Conservation (phyloP, 257 asterid genomes). For the Coffea eugenioides region DNA sequence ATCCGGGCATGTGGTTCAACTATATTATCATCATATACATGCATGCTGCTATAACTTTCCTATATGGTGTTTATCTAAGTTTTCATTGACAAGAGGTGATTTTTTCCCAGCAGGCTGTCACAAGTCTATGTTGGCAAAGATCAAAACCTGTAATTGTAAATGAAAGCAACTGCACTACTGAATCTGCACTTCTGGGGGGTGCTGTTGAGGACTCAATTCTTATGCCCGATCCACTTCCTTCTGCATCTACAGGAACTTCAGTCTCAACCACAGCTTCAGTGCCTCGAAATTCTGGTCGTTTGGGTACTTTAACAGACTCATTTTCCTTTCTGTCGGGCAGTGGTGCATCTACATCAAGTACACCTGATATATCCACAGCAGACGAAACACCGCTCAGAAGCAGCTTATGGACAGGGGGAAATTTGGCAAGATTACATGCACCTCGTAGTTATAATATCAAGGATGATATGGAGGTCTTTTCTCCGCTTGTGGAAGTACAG, state of each 20-base stretch:
- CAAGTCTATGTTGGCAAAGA: slow-evolving; percentile 95
- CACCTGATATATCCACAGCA: slow-evolving; percentile 39
- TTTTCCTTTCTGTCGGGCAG: slow-evolving; percentile 54
- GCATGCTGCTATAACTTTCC: neutral
- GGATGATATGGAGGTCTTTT: slow-evolving; percentile 98
- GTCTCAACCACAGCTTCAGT: slow-evolving; percentile 54
- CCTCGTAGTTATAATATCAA: slow-evolving; percentile 75
- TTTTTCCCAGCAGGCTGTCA: slow-evolving; percentile 67
- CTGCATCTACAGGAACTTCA: slow-evolving; percentile 62
- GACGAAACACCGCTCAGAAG: slow-evolving; percentile 77
- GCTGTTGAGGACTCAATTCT: slow-evolving; percentile 84
- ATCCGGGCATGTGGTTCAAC: neutral
- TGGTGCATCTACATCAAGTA: slow-evolving; percentile 41
- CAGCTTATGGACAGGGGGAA: slow-evolving; percentile 60
- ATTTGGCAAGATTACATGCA: slow-evolving; percentile 71
- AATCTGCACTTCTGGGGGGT: slow-evolving; percentile 77
- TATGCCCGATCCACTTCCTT: slow-evolving; percentile 98
- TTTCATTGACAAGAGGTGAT: slow-evolving; percentile 23
- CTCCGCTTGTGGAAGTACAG: slow-evolving; percentile 95
- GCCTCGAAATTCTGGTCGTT: slow-evolving; percentile 58
- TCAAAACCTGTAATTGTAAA: slow-evolving; percentile 64
- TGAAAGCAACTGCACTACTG: slow-evolving; percentile 71
- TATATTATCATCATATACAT: neutral
- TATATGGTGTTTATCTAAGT: neutral
- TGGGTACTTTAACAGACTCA: slow-evolving; percentile 55